phyloP scores from a whole-genome alignment of 176 grass and related monocot species.

The Zizania latifolia region DNA sequence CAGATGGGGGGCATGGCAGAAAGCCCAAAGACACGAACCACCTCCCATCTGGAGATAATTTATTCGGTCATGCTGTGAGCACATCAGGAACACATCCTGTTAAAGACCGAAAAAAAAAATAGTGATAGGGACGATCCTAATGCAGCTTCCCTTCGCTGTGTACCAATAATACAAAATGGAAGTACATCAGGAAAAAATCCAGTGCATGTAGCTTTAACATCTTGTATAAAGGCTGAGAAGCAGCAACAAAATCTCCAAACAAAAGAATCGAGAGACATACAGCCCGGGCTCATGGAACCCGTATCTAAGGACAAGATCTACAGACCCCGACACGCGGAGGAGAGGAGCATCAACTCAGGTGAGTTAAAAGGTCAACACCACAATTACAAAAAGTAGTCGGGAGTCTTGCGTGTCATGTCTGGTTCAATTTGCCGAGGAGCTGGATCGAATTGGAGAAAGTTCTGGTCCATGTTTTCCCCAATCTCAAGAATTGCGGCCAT shows the following conservation, averaged over 20 bases:
- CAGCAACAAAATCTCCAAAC: conserved; percentile 71
- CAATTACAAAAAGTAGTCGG: conserved; percentile 97
- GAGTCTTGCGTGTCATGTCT: conserved; percentile 84
- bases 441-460: conserved; percentile 95
- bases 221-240: conserved; percentile 39
- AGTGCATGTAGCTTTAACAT: conserved; percentile 46
- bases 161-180: conserved; percentile 48
- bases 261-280: conserved; percentile 68
- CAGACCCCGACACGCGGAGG: conserved; percentile 17
- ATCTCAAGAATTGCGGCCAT: conserved; percentile 96
- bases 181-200: conserved; percentile 37
- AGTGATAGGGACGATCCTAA: conserved; percentile 17
- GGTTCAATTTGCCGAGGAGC: conserved; percentile 88
- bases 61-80: conserved; percentile 8
- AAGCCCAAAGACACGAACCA: background rate
- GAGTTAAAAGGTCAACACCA: conserved; percentile 41
- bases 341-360: conserved; percentile 45
- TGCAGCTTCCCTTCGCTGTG: conserved; percentile 45
- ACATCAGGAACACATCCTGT: background rate
- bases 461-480: conserved; percentile 93
- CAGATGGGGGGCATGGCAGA: background rate
- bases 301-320: conserved; percentile 45
- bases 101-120: background rate
- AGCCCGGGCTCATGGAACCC: conserved; percentile 24
- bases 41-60: background rate